phyloP scores from a whole-genome alignment of 495 filamentous ascomycete species.

The Emericellopsis terricola region DNA sequence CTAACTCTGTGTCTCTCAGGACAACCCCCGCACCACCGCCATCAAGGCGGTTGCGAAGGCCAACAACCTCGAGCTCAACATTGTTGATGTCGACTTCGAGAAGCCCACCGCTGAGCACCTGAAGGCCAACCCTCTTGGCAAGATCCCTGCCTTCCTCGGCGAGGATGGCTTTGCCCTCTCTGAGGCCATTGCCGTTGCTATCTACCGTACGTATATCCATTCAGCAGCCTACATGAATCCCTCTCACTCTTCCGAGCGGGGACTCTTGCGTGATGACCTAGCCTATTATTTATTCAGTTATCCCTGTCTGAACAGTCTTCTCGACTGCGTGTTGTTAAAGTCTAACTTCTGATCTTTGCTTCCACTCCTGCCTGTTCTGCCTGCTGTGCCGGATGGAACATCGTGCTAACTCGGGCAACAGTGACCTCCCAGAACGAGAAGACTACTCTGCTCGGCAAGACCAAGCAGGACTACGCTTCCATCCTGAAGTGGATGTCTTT shows the following conservation, averaged over 20 bases:
- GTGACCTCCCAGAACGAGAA: slow-evolving; percentile 99
- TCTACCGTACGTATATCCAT: slow-evolving; percentile 75
- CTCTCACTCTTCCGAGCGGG: too few relatives aligned
- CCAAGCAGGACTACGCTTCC: slow-evolving; percentile 97
- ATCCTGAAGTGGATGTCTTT: slow-evolving; percentile 96
- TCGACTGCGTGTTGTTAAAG: slow-evolving; percentile 50
- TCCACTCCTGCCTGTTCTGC: slow-evolving; percentile 5
- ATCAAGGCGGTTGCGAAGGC: slow-evolving; percentile 87
- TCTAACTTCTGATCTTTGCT: slow-evolving; percentile 36
- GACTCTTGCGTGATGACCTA: slow-evolving; percentile 60
- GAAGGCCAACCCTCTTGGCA: slow-evolving; percentile 73
- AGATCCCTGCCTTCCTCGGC: slow-evolving; percentile 83
- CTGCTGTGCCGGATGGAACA: slow-evolving; percentile 6
- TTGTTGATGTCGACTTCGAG: slow-evolving; percentile 47
- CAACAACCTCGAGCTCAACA: slow-evolving; percentile 79
- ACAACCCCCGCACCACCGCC: slow-evolving; percentile 74
- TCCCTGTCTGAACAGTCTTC: slow-evolving; percentile 78
- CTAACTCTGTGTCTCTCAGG: slow-evolving; percentile 31
- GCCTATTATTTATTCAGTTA: slow-evolving; percentile 70
- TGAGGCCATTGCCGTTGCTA: slow-evolving; percentile 86
- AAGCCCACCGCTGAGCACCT: slow-evolving; percentile 55
- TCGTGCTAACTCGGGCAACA: slow-evolving; percentile 27
- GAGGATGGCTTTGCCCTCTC: slow-evolving; percentile 77
- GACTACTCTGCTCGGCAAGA: slow-evolving; percentile 96
- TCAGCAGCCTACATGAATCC: too few relatives aligned